These are phyloP conservation scores for Annona squamosa DNA, from an alignment of 164 flowering plant genomes.

Conservation along the genomic window DNA sequence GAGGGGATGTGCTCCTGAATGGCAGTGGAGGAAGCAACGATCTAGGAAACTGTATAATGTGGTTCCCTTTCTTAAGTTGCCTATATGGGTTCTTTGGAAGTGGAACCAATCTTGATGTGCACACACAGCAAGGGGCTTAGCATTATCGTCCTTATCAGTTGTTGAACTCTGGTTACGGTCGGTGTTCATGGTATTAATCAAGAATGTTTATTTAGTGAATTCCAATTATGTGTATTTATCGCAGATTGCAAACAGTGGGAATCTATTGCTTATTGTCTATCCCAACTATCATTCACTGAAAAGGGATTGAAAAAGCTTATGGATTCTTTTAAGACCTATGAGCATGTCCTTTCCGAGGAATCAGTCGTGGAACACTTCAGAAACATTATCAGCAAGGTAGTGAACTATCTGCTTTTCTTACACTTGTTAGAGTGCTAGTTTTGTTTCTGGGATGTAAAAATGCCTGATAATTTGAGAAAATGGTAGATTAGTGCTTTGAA, in stretches of 20 bases:
- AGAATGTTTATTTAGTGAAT: neutral
- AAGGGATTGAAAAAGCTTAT: slow-evolving; percentile 87
- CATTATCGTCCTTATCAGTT: neutral
- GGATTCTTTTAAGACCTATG: slow-evolving; percentile 77
- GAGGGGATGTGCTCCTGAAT: neutral
- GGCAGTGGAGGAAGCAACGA: neutral
- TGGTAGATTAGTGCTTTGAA: too few species aligned
- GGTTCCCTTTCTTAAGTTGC: neutral
- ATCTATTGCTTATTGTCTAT: slow-evolving; percentile 79
- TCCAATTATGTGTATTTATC: slow-evolving; percentile 5
- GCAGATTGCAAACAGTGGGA: slow-evolving; percentile 91
- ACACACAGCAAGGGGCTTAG: neutral
- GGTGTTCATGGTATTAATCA: neutral
- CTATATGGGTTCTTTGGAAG: neutral
- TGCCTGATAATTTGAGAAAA: too few species aligned
- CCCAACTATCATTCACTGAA: slow-evolving; percentile 89
- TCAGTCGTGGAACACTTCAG: slow-evolving; percentile 77
- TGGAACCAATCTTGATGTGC: neutral
- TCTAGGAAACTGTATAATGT: neutral
- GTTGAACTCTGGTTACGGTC: neutral
- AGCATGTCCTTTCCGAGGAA: slow-evolving; percentile 70
- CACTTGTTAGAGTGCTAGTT: neutral
- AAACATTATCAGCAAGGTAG: slow-evolving; percentile 82
- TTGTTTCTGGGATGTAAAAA: too few species aligned
- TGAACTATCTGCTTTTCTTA: neutral